These are phyloP conservation scores for Benincasa hispida DNA, from an alignment of 306 rosid genomes.

Conservation along the genomic window DNA sequence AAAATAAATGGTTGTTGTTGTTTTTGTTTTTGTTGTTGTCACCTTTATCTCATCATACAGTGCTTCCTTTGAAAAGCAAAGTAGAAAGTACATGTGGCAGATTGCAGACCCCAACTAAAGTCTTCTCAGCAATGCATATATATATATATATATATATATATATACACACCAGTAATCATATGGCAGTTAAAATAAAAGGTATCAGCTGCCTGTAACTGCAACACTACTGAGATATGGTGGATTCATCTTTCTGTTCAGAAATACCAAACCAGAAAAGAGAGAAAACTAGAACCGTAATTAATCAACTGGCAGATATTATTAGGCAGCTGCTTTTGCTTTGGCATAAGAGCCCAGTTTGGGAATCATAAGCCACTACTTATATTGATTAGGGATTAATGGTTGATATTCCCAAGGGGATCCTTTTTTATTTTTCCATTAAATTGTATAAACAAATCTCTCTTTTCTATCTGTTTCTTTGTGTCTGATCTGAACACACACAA, in stretches of 20 bases:
- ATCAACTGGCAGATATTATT: conserved; percentile 47
- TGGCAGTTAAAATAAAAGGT: conserved; percentile 11
- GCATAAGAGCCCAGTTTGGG: conserved; percentile 47
- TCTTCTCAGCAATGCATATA: neutral
- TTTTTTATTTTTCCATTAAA: neutral
- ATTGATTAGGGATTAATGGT: conserved; percentile 5
- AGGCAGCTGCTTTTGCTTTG: conserved; percentile 63
- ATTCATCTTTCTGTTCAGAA: conserved; percentile 14
- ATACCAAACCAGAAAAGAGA: neutral
- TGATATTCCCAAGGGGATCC: conserved; percentile 8
- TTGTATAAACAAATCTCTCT: neutral
- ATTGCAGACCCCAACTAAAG: conserved; percentile 13
- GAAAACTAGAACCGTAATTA: conserved; percentile 24
- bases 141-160: neutral
- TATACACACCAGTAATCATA: conserved; percentile 1
- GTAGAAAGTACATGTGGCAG: conserved; percentile 7
- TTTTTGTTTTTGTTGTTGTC: neutral
- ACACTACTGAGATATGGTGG: conserved; percentile 32
- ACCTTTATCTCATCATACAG: conserved; percentile 4
- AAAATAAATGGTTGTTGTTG: neutral
- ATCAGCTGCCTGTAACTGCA: conserved; percentile 7
- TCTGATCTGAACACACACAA: neutral
- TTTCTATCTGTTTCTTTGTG: neutral
- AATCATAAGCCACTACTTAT: conserved; percentile 20
- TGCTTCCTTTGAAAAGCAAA: neutral